Evolutionary conservation across 352 stramenopile genomes (phyloP).

Genomic region (Aphanomyces stellatus): DNA sequence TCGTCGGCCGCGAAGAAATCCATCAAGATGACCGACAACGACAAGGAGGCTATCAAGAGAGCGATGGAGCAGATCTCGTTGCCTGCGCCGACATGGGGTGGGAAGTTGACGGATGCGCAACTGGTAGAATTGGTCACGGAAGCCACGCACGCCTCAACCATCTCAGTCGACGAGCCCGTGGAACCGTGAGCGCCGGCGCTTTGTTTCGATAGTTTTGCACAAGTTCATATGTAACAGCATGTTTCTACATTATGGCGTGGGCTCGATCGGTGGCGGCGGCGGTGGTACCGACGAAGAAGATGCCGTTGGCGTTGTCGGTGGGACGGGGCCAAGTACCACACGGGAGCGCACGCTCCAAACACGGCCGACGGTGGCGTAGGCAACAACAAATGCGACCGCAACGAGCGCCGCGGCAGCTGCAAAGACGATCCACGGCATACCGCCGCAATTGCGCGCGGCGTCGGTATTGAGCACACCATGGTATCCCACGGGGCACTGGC

Average conservation of each 20-base stretch:
- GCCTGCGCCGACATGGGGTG: conserved; percentile 12
- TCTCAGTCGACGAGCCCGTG: neutral
- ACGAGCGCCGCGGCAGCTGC: neutral
- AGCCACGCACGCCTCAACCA: too few species aligned
- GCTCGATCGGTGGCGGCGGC: too few species aligned
- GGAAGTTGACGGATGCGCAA: conserved; percentile 7
- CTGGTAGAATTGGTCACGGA: conserved; percentile 1
- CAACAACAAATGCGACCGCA: neutral
- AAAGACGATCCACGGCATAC: conserved; percentile 1
- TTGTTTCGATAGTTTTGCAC: too few species aligned
- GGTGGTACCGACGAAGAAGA: neutral
- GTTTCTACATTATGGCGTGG: too few species aligned
- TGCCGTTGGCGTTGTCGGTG: neutral
- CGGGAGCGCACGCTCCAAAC: neutral
- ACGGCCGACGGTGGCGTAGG: neutral
- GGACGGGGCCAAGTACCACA: neutral
- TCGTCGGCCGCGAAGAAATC: neutral
- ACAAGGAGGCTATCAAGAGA: conserved; percentile 13
- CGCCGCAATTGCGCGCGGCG: neutral
- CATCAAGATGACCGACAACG: conserved; percentile 8
- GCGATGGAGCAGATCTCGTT: conserved; percentile 18
- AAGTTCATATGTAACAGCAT: too few species aligned
- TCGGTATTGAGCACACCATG: neutral
- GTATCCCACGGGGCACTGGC: neutral
- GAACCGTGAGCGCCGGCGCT: too few species aligned